A percentile compares a stretch with the other conserved stretches of the same genome.
phyloP scores from a whole-genome alignment of 2,329 filamentous ascomycete genomes.

The Phyllosticta paracitricarpa region DNA sequence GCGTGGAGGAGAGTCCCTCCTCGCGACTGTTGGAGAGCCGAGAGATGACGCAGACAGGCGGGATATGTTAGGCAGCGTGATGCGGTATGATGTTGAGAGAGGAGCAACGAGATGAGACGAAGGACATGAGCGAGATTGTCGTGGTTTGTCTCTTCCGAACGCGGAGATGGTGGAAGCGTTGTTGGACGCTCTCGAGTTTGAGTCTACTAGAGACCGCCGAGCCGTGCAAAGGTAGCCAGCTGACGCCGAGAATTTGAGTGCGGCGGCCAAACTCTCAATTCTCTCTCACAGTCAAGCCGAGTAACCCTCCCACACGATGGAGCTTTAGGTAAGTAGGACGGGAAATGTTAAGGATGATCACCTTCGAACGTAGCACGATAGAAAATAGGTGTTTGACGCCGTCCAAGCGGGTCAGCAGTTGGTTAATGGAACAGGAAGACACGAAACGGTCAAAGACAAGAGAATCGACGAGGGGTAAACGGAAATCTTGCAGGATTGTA shows the following conservation, averaged over 20 bases:
- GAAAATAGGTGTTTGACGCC: neutral
- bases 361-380: neutral
- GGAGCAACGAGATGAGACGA: neutral
- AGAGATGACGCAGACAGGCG: neutral
- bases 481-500: neutral
- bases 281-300: no score
- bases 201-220: no score
- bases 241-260: no score
- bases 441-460: neutral
- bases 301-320: neutral
- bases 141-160: neutral
- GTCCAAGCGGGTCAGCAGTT: neutral
- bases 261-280: no score
- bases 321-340: neutral
- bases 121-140: neutral
- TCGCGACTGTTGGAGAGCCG: neutral
- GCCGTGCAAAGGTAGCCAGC: no score
- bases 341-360: no score
- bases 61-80: neutral
- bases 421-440: neutral
- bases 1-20: neutral
- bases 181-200: neutral
- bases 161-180: neutral
- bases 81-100: neutral
- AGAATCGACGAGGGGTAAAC: neutral